Base-by-base conservation (phyloP, 2,329 filamentous ascomycete genomes). In the Calonectria henricotiae region DNA sequence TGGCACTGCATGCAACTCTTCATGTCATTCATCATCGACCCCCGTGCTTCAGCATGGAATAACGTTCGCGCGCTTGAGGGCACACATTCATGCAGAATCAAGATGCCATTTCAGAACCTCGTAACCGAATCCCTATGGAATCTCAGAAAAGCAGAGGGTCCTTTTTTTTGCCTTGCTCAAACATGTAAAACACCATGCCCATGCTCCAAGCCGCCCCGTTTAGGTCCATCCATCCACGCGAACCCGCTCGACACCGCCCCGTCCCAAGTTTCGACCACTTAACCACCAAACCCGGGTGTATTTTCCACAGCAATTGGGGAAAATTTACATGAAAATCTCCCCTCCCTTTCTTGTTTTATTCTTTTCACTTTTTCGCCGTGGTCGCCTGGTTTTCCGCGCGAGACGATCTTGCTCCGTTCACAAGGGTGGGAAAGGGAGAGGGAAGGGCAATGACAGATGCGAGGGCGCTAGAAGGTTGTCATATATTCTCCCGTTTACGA, bases 121-220 rank as follows among this genome's bases (percentile, higher is more conserved):
- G 71, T 75, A 72, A 73, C 76, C 74, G 76, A 78, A 78, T 78
- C 77, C 78, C 73, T 75, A 76, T 76, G 75, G 78, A 78, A 80
- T 77, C 77, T 77, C 75, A 74, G 73, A 76, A 79, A 76, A 77
- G 73, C 72, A 79, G 77, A 74, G 65, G 75, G 75, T 74, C 63
- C 73, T 54, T 72, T 72, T 71, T 72, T 69, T 69, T 63, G 74
- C 76, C 77, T 79, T 79, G 78, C 78, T 78, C 72, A 78, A 78
- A 79, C 77, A 79, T 79, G 78, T 78, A 79, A 79, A 81, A 81
- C 79, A 81, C 79, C 79, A 71, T 76, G 76, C 79, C 79, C 79
- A 80, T 81, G 80, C 80, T 80, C 78, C 80, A 44, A 76, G 74
- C 78, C 77, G 61, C 71, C 72, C 73, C 70, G 60, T 69, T 64